Percentiles rank a stretch among this genome's conserved stretches.
Evolutionary conservation across 116 monocot species (phyloP).

Genomic region (Papilionanthe hybrid): DNA sequence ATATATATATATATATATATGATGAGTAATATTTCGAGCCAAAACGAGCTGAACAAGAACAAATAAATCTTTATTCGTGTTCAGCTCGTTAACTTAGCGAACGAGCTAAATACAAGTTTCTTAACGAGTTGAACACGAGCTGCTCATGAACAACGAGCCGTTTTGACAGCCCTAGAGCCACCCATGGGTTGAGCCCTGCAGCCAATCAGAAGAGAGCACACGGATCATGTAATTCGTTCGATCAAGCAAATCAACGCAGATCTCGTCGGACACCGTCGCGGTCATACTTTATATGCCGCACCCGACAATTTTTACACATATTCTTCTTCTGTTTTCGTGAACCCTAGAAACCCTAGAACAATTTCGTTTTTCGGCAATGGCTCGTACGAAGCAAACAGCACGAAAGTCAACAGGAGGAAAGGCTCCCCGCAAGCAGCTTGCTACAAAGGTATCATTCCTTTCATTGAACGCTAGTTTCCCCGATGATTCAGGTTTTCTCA

Average conservation of each 20-base stretch:
- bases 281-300: too few species aligned
- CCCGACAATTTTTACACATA: background rate
- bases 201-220: background rate
- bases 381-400: conserved; percentile 18
- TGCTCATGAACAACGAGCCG: too few species aligned
- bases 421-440: conserved; percentile 12
- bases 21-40: too few species aligned
- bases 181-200: background rate
- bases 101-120: too few species aligned
- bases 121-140: too few species aligned
- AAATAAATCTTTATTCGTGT: too few species aligned
- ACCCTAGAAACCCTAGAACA: background rate
- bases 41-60: too few species aligned
- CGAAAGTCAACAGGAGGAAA: conserved; percentile 14
- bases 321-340: background rate
- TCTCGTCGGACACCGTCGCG: background rate
- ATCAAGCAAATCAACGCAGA: background rate
- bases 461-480: background rate
- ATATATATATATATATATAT: too few species aligned
- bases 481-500: background rate
- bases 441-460: conserved; percentile 5
- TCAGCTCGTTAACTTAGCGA: too few species aligned
- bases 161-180: too few species aligned
- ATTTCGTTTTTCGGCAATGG: background rate
- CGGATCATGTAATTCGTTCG: conserved; percentile 5